Evolutionary conservation across 2,329 filamentous ascomycete species (phyloP), one percentile per base, ranked within the genome.

Genomic region (Arthrinium puccinioides): DNA sequence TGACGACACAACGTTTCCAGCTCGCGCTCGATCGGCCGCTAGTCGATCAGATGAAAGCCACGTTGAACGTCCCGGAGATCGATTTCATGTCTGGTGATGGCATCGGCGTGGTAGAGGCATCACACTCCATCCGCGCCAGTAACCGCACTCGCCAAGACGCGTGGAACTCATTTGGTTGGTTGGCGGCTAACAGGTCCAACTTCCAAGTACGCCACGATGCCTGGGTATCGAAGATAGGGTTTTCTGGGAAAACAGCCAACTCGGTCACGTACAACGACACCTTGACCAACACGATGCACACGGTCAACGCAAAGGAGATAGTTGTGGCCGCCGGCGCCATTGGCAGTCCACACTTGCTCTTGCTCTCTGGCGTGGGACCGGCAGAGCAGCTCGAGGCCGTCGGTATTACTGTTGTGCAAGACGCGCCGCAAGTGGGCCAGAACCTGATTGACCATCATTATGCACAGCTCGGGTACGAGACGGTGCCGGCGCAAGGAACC

Each of bases 221-320:
- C 5, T 46, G 62, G 15, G 61, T 53, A 4, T 56, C 53, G 1
- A 60, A 57, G 38, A 44, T 63, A 25, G 49, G 54, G 35, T 63
- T 64, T 41, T 41, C 50, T 16, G 50, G 49, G 15, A 48, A 36
- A 34, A 54, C 46, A 36, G 62, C 61, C 6, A 42, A 52, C 13
- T 57, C 59, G 1, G 52, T 65, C 2, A 54, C 60, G 16, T 64
- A 55, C 31, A 40, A 61, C 11, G 21, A 39, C 14, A 41, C 30
- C 48, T 55, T 10, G 40, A 55, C 41, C 48, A 44, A 31, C 30
- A 57, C 15, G 56, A 60, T 45, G 42, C 44, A 36, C 49, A 56
- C 10, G 53, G 57, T 44, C 53, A 54, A 13, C 48, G 56, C 20
- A 40, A 43, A 41, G n/a, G 54, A 57, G 31, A 47, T 55, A 6